Conservation (phyloP, 306 rosid genomes). For the peach (Prunus persica) region Prunus_persica_NCBIv2 NC_034009.1:38322001-38322500, state of each 20-base stretch:
- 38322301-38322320: constrained; percentile 66
- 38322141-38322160: background rate
- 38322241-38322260: background rate
- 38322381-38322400: constrained; percentile 55
- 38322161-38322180: background rate
- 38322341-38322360: constrained; percentile 51
- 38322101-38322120: constrained; percentile 93
- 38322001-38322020: constrained; percentile 72
- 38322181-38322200: background rate
- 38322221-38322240: too few relatives aligned
- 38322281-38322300: constrained; percentile 54
- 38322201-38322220: background rate
- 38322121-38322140: constrained; percentile 44
- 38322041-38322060: constrained; percentile 71
- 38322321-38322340: constrained; percentile 54
- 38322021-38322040: constrained; percentile 71
- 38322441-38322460: constrained; percentile 20
- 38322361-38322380: constrained; percentile 73
- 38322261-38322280: background rate
- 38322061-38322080: constrained; percentile 86
- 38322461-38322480: constrained; percentile 58
- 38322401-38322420: constrained; percentile 30
- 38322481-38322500: constrained; percentile 74
- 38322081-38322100: constrained; percentile 55
- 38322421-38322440: background rate